phyloP scores from a whole-genome alignment of 2,329 filamentous ascomycete species.

The Decorospora gaudefroyi region DNA sequence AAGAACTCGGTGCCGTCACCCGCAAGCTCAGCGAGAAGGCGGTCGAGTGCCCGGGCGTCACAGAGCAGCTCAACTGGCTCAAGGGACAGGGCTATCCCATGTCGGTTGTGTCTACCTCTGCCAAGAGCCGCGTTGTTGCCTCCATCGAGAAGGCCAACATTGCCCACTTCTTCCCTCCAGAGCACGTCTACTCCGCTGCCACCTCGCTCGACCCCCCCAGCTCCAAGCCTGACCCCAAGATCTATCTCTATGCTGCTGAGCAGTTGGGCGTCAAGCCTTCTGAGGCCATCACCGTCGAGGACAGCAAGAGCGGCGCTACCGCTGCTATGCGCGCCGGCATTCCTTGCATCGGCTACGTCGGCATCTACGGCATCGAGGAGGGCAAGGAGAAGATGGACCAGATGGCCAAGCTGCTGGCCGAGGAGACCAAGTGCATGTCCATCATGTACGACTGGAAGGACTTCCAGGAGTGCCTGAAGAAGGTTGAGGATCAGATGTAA shows the following conservation, averaged over 20 bases:
- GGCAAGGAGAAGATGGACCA: constrained; percentile 51
- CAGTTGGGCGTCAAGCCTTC: constrained; percentile 70
- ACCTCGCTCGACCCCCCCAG: constrained; percentile 78
- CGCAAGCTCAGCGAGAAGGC: constrained; percentile 73
- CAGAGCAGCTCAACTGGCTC: constrained; percentile 69
- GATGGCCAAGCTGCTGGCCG: constrained; percentile 56
- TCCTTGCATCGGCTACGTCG: constrained; percentile 81
- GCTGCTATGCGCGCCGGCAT: constrained; percentile 79
- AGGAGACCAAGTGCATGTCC: constrained; percentile 54
- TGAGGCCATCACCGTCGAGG: constrained; percentile 82
- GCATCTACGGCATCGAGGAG: constrained; percentile 58
- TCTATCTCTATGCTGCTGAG: constrained; percentile 80
- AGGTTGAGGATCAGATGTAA: constrained; percentile 52
- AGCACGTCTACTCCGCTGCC: constrained; percentile 80
- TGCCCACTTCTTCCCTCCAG: constrained; percentile 75
- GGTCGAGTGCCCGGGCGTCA: constrained; percentile 70
- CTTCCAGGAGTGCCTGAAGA: constrained; percentile 55
- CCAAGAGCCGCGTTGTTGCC: constrained; percentile 75
- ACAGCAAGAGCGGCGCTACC: constrained; percentile 82
- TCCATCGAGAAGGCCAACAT: constrained; percentile 79
- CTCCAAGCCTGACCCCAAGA: constrained; percentile 86
- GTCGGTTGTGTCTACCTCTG: constrained; percentile 80
- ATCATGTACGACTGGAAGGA: constrained; percentile 60
- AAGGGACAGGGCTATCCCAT: constrained; percentile 68
- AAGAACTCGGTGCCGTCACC: constrained; percentile 83